phyloP scores from a whole-genome alignment of 2,329 filamentous ascomycete species.

The Colletotrichum sp. region DNA sequence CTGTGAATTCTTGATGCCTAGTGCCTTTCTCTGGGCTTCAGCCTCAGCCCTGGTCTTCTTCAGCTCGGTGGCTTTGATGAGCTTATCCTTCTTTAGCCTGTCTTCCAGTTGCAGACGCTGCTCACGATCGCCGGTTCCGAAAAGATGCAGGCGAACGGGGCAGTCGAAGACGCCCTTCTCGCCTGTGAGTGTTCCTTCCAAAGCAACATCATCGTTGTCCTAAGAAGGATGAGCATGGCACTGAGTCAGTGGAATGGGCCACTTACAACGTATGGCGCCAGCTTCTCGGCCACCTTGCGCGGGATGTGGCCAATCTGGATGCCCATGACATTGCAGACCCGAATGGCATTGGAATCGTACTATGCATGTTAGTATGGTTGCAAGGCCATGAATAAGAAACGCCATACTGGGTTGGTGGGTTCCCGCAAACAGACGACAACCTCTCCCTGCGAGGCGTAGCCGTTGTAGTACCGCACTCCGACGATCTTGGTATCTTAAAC shows the following conservation, averaged over 20 bases:
- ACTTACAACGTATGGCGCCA: constrained; percentile 73
- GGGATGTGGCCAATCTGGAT: constrained; percentile 82
- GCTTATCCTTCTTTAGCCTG: constrained; percentile 66
- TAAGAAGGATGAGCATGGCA: constrained; percentile 27
- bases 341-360: constrained; percentile 79
- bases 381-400: not conserved
- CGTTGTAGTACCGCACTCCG: constrained; percentile 64
- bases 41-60: constrained; percentile 60
- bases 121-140: constrained; percentile 65
- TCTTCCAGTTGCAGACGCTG: constrained; percentile 60
- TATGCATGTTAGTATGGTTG: constrained; percentile 21
- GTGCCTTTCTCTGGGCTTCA: constrained; percentile 53
- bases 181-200: constrained; percentile 75
- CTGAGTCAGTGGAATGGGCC: not conserved
- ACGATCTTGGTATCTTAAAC: constrained; percentile 51
- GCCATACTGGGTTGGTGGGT: constrained; percentile 61
- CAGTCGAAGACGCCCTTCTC: constrained; percentile 72
- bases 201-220: constrained; percentile 62
- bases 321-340: constrained; percentile 77
- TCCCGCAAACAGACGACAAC: constrained; percentile 68
- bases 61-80: constrained; percentile 63
- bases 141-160: constrained; percentile 72
- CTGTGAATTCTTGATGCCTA: constrained; percentile 42
- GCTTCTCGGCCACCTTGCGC: constrained; percentile 67
- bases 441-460: constrained; percentile 66